Conservation (phyloP, 2,329 filamentous ascomycete genomes). For the Dactylellina drechsleri region DNA sequence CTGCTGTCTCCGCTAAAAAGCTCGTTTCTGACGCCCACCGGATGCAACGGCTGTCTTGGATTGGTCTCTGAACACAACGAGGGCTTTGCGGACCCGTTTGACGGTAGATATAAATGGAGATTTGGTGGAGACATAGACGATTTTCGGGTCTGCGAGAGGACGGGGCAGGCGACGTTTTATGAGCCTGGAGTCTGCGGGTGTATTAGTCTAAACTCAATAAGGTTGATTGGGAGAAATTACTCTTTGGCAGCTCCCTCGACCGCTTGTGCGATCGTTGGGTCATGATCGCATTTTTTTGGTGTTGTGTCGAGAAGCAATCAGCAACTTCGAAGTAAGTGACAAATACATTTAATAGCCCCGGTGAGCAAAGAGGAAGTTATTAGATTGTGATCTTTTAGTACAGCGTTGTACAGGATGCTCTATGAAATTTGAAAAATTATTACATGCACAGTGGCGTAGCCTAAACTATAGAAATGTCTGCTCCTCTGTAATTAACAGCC, state of each 20-base stretch:
- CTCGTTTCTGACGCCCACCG: constrained; percentile 31
- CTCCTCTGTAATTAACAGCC: no score
- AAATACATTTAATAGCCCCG: no score
- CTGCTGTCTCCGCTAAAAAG: constrained; percentile 54
- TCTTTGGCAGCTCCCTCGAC: constrained; percentile 56
- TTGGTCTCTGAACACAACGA: constrained; percentile 69
- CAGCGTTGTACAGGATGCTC: no score
- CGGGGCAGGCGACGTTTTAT: constrained; percentile 40
- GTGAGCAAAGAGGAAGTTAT: no score
- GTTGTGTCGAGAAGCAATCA: no score
- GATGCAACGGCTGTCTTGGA: constrained; percentile 62
- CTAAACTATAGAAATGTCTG: no score
- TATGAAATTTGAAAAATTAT: no score
- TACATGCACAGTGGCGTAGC: no score
- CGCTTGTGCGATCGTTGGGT: constrained; percentile 34
- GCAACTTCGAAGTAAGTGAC: no score
- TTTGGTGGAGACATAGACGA: constrained; percentile 73
- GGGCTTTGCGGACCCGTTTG: constrained; percentile 72
- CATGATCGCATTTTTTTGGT: constrained; percentile 27
- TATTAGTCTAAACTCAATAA: background rate
- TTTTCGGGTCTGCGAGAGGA: constrained; percentile 44
- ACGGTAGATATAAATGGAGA: constrained; percentile 76
- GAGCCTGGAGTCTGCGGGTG: constrained; percentile 29
- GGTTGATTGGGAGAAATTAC: background rate
- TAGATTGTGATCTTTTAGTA: no score